Evolutionary conservation across 2,329 filamentous ascomycete genomes (phyloP).

Genomic region (Acrodontium crateriforme): DNA sequence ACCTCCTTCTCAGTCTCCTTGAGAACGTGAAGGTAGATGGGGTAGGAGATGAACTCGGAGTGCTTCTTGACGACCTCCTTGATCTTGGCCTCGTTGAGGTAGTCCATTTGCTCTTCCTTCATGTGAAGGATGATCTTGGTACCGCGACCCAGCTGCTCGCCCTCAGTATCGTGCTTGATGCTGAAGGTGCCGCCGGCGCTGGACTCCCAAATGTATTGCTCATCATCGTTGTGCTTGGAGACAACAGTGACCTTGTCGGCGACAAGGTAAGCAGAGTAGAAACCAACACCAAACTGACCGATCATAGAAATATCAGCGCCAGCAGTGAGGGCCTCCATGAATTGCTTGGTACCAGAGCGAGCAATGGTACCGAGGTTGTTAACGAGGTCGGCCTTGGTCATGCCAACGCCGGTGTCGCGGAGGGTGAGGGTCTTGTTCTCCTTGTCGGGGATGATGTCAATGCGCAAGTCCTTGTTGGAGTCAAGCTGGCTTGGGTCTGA

Average conservation of each 20-base stretch:
- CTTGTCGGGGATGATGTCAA: conserved; percentile 98
- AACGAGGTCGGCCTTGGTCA: conserved; percentile 99
- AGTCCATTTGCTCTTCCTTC: conserved; percentile 98
- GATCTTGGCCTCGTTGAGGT: conserved; percentile 96
- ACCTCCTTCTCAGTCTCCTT: conserved; percentile 99
- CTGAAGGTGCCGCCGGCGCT: conserved; percentile 94
- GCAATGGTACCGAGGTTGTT: conserved; percentile 99
- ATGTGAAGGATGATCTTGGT: conserved; percentile 97
- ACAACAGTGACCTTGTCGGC: conserved; percentile 90
- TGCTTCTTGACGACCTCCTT: conserved; percentile 99
- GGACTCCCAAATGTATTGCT: conserved; percentile 99
- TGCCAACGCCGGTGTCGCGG: conserved; percentile 96
- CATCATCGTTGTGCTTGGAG: conserved; percentile 99
- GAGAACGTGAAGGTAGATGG: conserved; percentile 98
- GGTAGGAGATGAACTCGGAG: conserved; percentile 99
- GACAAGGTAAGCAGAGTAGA: conserved; percentile 99
- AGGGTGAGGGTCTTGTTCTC: conserved; percentile 96
- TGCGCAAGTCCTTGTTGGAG: conserved; percentile 90
- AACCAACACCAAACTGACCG: conserved; percentile 99
- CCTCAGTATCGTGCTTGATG: conserved; percentile 78
- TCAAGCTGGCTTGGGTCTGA: conserved; percentile 97
- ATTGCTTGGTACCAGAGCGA: conserved; percentile 98
- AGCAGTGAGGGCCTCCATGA: conserved; percentile 98
- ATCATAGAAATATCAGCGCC: conserved; percentile 99
- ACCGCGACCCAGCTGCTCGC: conserved; percentile 80